Evolutionary conservation across 805 yeast species (phyloP).

Genomic region (Tetrapisispora fleetii): DNA sequence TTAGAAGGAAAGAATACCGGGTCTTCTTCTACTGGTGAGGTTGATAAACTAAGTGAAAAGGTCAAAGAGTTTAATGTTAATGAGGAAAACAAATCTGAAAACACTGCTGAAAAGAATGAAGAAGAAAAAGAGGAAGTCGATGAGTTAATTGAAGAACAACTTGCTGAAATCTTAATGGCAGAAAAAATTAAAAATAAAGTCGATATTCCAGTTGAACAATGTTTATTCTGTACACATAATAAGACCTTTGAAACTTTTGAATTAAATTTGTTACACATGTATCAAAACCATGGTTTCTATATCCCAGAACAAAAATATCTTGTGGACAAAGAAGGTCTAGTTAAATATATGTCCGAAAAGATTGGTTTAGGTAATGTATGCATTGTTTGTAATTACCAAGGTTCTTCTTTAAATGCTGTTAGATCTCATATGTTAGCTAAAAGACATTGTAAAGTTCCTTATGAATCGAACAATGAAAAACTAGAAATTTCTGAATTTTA

Average conservation of each 20-base stretch:
- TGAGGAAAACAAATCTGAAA: neutral
- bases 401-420: conserved; percentile 72
- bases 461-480: conserved; percentile 74
- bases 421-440: conserved; percentile 86
- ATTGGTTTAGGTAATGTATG: conserved; percentile 89
- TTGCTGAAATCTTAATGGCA: conserved; percentile 30
- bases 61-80: neutral
- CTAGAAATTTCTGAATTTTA: conserved; percentile 85
- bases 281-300: conserved; percentile 67
- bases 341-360: conserved; percentile 77
- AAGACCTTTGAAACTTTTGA: conserved; percentile 35
- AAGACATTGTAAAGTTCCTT: conserved; percentile 83
- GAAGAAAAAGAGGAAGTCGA: conserved; percentile 17
- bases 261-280: conserved; percentile 61
- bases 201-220: conserved; percentile 40
- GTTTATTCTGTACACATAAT: conserved; percentile 47
- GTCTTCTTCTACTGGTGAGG: neutral
- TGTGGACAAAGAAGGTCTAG: conserved; percentile 60
- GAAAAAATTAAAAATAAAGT: conserved; percentile 33
- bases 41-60: neutral
- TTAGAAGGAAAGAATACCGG: neutral
- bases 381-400: conserved; percentile 75
- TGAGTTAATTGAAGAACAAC: conserved; percentile 30
- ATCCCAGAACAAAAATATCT: conserved; percentile 77
- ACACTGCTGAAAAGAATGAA: conserved; percentile 14